Evolutionary conservation across 345 rosid genomes (phyloP).

Genomic region (Eucalyptus grandis): DNA sequence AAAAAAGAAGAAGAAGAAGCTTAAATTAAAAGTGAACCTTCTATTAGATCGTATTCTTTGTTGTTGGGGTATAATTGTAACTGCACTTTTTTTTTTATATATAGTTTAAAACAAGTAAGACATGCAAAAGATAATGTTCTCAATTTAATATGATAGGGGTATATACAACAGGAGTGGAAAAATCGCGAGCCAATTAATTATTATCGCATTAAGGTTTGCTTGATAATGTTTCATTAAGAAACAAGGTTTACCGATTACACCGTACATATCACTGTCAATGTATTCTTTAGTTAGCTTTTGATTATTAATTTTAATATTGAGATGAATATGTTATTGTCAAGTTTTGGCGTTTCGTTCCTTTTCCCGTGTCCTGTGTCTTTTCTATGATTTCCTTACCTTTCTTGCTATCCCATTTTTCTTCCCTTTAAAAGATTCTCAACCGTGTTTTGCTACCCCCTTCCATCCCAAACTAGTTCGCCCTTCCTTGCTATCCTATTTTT

Average conservation of each 20-base stretch:
- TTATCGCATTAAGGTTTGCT: background rate
- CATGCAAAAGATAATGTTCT: background rate
- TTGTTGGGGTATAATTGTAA: background rate
- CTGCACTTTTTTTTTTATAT: background rate
- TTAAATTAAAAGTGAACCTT: background rate
- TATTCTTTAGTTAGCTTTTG: background rate
- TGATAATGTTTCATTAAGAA: background rate
- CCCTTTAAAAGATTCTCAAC: background rate
- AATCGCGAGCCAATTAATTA: background rate
- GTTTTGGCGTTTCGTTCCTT: background rate
- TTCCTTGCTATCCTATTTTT: background rate
- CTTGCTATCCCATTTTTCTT: background rate
- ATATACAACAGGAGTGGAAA: rapidly evolving
- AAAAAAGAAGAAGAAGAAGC: background rate
- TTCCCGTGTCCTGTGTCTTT: background rate
- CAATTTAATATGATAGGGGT: background rate
- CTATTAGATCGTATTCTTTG: background rate
- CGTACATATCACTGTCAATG: background rate
- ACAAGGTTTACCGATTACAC: background rate
- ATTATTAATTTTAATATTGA: background rate
- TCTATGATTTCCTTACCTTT: background rate
- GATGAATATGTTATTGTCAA: background rate
- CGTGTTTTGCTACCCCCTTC: background rate
- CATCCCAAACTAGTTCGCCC: background rate
- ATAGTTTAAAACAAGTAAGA: background rate